Conservation (phyloP, 176 grass and related monocot species). For the Oryza officinalis region DNA sequence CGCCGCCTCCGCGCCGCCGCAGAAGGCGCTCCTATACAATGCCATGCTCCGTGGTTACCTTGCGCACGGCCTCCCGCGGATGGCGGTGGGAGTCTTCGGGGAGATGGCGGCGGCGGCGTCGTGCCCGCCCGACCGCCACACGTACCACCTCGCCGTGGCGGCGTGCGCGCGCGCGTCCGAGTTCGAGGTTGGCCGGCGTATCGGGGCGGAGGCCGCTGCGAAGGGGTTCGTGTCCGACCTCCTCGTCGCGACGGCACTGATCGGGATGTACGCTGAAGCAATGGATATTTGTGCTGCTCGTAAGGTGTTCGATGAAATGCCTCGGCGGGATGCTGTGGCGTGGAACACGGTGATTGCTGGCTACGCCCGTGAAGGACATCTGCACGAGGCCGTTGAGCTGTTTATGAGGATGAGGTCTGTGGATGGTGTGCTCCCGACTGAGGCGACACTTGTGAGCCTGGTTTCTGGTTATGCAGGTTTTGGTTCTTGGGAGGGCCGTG, state of each 20-base stretch:
- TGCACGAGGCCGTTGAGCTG: slow-evolving; percentile 37
- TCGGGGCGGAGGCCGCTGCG: not conserved
- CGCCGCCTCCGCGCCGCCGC: not conserved
- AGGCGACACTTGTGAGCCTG: slow-evolving; percentile 59
- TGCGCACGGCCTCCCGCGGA: slow-evolving; percentile 22
- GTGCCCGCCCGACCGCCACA: slow-evolving; percentile 48
- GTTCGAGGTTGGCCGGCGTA: slow-evolving; percentile 9
- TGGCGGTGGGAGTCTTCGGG: slow-evolving; percentile 36
- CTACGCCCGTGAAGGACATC: slow-evolving; percentile 28
- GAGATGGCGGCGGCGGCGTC: slow-evolving; percentile 30
- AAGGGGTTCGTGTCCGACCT: slow-evolving; percentile 51
- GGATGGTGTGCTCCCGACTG: slow-evolving; percentile 25
- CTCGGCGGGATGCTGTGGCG: slow-evolving; percentile 38
- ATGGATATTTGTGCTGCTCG: slow-evolving; percentile 45
- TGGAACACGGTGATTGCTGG: slow-evolving; percentile 67
- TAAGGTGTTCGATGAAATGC: slow-evolving; percentile 63
- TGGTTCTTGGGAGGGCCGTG: slow-evolving; percentile 6
- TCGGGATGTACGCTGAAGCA: slow-evolving; percentile 42
- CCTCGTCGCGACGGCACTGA: slow-evolving; percentile 52
- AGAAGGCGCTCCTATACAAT: slow-evolving; percentile 65
- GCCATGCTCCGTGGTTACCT: slow-evolving; percentile 64
- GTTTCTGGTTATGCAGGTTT: slow-evolving; percentile 42
- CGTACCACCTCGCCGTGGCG: slow-evolving; percentile 58
- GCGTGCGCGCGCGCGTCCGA: slow-evolving; percentile 43
- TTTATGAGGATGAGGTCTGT: slow-evolving; percentile 46